Evolutionary conservation across 139 green algal species (phyloP), one percentile per base, ranked within the genome.

Genomic region (Tetraselmis striata): DNA sequence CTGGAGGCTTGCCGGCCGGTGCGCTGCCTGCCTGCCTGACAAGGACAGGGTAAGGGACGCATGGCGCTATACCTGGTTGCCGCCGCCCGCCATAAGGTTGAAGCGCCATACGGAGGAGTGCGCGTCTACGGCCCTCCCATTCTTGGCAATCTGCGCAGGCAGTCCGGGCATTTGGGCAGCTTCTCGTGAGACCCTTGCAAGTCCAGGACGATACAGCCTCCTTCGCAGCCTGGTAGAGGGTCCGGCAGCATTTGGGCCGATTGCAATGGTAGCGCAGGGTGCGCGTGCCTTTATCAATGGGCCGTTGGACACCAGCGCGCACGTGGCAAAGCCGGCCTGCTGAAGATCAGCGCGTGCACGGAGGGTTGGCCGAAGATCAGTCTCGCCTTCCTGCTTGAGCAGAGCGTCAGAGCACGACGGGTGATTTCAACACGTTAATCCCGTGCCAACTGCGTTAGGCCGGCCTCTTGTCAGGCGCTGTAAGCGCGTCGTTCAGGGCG

Each of bases 71-170:
- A n/a, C 58, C 23, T 29, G 26, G 2, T 75, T 26, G 25, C 30
- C 25, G 30, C 23, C 29, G 23, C 27, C n/a, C 28, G 31, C 23
- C 79, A 77, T 76, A 2, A 82, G 31, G 32, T 82, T 82, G 79
- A 82, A 82, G 31, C 79, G 30, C 79, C 79, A 82, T 11, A 82
- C 79, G 11, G 79, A 29, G 31, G 76, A 29, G 79, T 82, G 79
- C 79, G 26, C 58, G 79, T 82, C 31, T 5, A 82, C 74, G 22
- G 28, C 31, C 25, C 27, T 5, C 23, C 79, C 79, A 67, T 67
- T 67, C 45, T 67, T 67, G 5, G 5, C 45, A 67, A 67, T 67
- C 74, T 77, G 25, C 58, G 58, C 58, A 23, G 18, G 58, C 58
- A 23, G 18, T 18, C 58, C 18, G 58, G 58, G 58, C 18, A 23